Conservation (phyloP, 2,329 filamentous ascomycete genomes). For the Fusarium nematophilum region DNA sequence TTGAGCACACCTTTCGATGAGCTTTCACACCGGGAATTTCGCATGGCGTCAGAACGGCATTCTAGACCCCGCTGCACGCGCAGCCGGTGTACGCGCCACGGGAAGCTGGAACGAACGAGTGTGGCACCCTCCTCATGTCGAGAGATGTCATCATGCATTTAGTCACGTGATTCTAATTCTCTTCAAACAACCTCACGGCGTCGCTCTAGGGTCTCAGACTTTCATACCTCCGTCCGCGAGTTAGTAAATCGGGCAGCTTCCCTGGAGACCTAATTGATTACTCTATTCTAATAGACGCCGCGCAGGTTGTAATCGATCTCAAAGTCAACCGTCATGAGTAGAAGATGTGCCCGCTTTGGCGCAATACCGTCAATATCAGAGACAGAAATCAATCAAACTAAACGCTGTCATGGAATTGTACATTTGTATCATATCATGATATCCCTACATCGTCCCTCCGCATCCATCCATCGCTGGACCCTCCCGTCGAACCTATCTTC, state of each 20-base stretch:
- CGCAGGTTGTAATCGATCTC: too few relatives aligned
- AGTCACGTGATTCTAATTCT: conserved; percentile 27
- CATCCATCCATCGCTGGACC: conserved; percentile 23
- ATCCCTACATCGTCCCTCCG: conserved; percentile 4
- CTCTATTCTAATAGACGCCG: too few relatives aligned
- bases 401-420: conserved; percentile 30
- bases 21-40: background rate
- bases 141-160: conserved; percentile 35
- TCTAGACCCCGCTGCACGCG: conserved; percentile 23
- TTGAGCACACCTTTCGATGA: background rate
- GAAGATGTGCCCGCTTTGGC: too few relatives aligned
- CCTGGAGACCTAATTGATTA: too few relatives aligned
- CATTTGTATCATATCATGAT: conserved; percentile 39
- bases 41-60: conserved; percentile 30
- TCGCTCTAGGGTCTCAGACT: too few relatives aligned
- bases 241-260: too few relatives aligned
- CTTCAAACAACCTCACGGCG: background rate
- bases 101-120: conserved; percentile 30
- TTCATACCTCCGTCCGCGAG: too few relatives aligned
- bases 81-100: conserved; percentile 26
- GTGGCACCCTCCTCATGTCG: conserved; percentile 24
- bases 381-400: background rate
- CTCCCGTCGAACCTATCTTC: conserved; percentile 11
- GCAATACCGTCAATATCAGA: too few relatives aligned
- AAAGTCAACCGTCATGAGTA: background rate